Percentiles rank a stretch among this genome's conserved stretches.
phyloP scores from a whole-genome alignment of 1,284 basidiomycete genomes.

The Ceratobasidium sp. region DNA sequence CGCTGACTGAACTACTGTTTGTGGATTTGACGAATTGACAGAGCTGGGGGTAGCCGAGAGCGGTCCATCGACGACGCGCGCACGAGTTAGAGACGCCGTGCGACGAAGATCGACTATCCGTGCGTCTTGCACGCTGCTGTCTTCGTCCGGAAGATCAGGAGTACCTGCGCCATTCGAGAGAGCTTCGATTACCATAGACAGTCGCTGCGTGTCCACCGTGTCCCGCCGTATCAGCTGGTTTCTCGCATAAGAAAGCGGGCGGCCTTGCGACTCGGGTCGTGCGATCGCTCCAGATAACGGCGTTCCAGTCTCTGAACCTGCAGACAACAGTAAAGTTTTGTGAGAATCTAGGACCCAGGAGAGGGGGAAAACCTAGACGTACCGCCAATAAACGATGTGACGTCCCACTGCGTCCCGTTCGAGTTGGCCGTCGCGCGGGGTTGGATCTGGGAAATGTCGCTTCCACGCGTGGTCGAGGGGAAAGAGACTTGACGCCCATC shows the following conservation, averaged over 20 bases:
- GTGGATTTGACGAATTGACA: slow-evolving; percentile 1
- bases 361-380: slow-evolving; percentile 52
- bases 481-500: slow-evolving; percentile 50
- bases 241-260: slow-evolving; percentile 27
- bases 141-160: slow-evolving; percentile 20
- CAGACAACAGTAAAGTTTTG: not conserved
- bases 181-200: slow-evolving; percentile 36
- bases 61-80: slow-evolving; percentile 12
- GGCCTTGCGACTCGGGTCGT: slow-evolving; percentile 32
- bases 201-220: slow-evolving; percentile 32
- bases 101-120: slow-evolving; percentile 25
- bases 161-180: slow-evolving; percentile 16
- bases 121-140: slow-evolving; percentile 22
- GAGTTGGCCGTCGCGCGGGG: slow-evolving; percentile 47
- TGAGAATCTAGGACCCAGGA: slow-evolving; percentile 45
- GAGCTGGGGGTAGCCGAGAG: slow-evolving; percentile 16
- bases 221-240: slow-evolving; percentile 18
- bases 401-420: slow-evolving; percentile 68
- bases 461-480: slow-evolving; percentile 54
- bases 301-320: slow-evolving; percentile 32
- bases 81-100: slow-evolving; percentile 8
- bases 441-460: slow-evolving; percentile 50
- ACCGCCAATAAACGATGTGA: slow-evolving; percentile 80
- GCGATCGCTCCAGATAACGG: slow-evolving; percentile 10
- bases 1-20: not conserved